These are phyloP conservation scores for Chlorella sp. DNA, from an alignment of 139 green algal species.

Conservation along the genomic window DNA sequence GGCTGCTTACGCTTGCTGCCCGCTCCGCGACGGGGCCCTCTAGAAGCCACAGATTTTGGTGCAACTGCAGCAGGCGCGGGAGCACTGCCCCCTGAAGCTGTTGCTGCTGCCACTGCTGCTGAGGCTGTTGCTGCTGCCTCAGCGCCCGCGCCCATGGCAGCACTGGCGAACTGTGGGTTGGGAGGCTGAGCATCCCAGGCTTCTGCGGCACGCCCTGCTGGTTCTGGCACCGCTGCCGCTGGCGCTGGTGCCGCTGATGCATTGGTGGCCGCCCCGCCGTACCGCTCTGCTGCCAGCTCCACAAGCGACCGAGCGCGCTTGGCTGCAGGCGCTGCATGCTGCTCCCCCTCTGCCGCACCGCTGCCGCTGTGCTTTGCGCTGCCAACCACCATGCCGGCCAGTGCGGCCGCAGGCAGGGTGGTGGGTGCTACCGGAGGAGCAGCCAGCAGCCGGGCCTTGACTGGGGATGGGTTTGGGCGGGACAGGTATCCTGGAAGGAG, in stretches of 20 bases:
- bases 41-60: background rate
- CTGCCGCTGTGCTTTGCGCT: background rate
- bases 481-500: conserved; percentile 74
- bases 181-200: background rate
- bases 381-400: background rate
- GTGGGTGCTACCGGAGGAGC: background rate
- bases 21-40: background rate
- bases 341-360: background rate
- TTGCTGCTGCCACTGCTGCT: background rate
- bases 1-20: conserved; percentile 28
- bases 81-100: background rate
- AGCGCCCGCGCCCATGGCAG: no score
- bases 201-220: background rate
- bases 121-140: background rate
- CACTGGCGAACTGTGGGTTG: conserved; percentile 3
- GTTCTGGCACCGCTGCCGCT: background rate
- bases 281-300: background rate
- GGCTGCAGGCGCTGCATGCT: background rate
- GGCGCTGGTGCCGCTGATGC: background rate
- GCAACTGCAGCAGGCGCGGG: background rate
- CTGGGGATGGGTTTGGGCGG: conserved; percentile 62
- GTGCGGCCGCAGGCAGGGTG: background rate
- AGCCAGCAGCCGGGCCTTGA: conserved; percentile 35
- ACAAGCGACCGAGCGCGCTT: conserved; percentile 7
- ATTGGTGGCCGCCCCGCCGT: background rate